Evolutionary conservation across 2,329 filamentous ascomycete genomes (phyloP).

Genomic region (Ustulina deusta): DNA sequence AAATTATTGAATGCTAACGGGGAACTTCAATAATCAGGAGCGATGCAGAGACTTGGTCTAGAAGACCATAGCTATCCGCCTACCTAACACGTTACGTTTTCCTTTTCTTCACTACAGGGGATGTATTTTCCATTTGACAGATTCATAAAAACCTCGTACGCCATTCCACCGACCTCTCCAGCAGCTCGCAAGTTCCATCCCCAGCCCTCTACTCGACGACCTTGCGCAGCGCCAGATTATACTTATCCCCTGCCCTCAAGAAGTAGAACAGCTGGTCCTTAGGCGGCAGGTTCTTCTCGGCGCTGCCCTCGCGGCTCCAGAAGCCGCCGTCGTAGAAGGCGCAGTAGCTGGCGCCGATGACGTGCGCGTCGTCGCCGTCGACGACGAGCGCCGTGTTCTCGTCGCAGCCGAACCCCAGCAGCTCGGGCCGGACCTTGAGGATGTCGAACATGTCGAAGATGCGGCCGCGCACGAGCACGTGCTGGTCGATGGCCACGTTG

Average conservation of each 20-base stretch:
- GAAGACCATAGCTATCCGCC: not conserved
- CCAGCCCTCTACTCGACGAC: constrained; percentile 40
- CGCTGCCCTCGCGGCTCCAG: constrained; percentile 50
- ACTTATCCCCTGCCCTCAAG: constrained; percentile 47
- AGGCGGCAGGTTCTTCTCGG: constrained; percentile 46
- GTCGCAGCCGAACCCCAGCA: constrained; percentile 50
- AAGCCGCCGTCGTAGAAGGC: constrained; percentile 50
- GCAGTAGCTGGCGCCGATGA: constrained; percentile 50
- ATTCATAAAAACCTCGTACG: not conserved
- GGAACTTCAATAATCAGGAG: too few relatives aligned
- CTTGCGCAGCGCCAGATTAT: constrained; percentile 47
- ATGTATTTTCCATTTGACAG: not conserved
- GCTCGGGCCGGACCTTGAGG: constrained; percentile 48
- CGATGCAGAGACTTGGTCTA: too few relatives aligned
- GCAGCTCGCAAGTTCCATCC: too few relatives aligned
- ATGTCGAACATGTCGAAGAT: constrained; percentile 53
- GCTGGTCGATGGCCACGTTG: constrained; percentile 50
- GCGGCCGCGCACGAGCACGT: constrained; percentile 50
- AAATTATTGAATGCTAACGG: too few relatives aligned
- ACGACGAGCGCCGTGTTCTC: constrained; percentile 52
- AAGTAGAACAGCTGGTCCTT: constrained; percentile 47
- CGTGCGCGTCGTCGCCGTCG: constrained; percentile 45
- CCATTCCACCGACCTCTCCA: not conserved
- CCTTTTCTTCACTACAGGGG: not conserved
- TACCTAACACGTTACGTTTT: not conserved